Base-by-base conservation (phyloP, 257 asterid species). In the Mentha longifolia region DNA sequence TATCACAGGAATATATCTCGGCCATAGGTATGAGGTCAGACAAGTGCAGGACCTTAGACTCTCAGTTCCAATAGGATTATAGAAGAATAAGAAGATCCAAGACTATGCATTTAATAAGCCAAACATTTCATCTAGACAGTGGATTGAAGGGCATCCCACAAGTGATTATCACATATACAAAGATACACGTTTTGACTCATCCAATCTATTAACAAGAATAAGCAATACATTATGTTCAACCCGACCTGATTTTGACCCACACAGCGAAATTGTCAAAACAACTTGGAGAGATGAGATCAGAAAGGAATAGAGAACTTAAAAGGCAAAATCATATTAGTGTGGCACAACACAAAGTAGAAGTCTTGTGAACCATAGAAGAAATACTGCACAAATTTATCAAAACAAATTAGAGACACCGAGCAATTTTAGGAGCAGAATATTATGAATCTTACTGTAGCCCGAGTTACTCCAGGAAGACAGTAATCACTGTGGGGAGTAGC, bases 391-490 rank as follows among this genome's bases (percentile, higher is more conserved):
- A 22, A 59, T 6, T 67, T 15, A 31, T 62, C 35, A 16, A 37
- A 43, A 39, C 66, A 72, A 69, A 41, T 41, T 41, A 41, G 46
- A 33, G 45, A 65, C 8, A 58, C 57, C 16, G 50, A 52, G 58
- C 19, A 50, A 50, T n/a, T 65, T 56, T 15, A 2, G 55, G 46
- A 68, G 73, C 65, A 61, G 68, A 17, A 68, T 42, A 47, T 43
- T 6, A 51, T 55, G 61, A 58, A 78, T 72, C 95, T 86, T 88
- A 92, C 98, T 30, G 98, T 86, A 57, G 94, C 86, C 63, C 96
- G 86, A 46, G 98, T 92, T 66, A 83, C 70, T 65, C 98, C 98
- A 19, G 98, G 96, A 82, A 89, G 98, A 77, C 98, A 92, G 75
- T 87, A 89, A 84, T 92, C 98, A 75, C 90, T 91, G 85, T 79